Evolutionary conservation across 805 yeast genomes (phyloP).

Genomic region (Schwanniomyces vanrijiae): DNA sequence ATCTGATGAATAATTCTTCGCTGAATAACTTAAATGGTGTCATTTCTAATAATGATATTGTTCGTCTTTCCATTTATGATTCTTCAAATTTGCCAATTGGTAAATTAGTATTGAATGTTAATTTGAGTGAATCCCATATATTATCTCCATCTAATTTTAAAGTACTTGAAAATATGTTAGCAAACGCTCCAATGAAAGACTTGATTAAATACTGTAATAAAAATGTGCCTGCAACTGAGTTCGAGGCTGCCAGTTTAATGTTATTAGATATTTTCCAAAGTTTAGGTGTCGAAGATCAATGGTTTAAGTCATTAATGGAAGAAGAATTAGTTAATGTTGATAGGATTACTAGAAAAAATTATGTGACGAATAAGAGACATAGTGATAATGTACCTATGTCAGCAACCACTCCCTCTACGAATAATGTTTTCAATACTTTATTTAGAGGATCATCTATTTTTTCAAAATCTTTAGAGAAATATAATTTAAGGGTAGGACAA

Average conservation of each 20-base stretch:
- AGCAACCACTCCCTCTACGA: slow-evolving; percentile 17
- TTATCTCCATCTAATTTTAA: slow-evolving; percentile 61
- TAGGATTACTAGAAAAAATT: slow-evolving; percentile 42
- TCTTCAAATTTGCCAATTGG: slow-evolving; percentile 51
- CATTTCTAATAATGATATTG: slow-evolving; percentile 30
- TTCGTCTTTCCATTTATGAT: slow-evolving; percentile 47
- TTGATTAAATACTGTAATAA: slow-evolving; percentile 49
- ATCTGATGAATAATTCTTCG: slow-evolving; percentile 18
- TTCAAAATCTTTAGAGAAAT: slow-evolving; percentile 78
- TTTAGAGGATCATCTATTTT: slow-evolving; percentile 86
- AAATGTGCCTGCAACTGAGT: slow-evolving; percentile 37
- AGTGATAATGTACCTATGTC: slow-evolving; percentile 4
- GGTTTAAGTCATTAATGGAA: slow-evolving; percentile 71
- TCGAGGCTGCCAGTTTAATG: slow-evolving; percentile 58
- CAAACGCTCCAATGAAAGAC: slow-evolving; percentile 50
- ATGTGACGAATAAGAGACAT: slow-evolving; percentile 30
- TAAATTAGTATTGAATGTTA: slow-evolving; percentile 51
- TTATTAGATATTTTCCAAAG: slow-evolving; percentile 76
- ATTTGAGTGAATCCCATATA: slow-evolving; percentile 53
- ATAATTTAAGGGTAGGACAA: slow-evolving; percentile 73
- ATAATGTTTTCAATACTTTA: slow-evolving; percentile 38
- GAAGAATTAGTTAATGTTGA: slow-evolving; percentile 58
- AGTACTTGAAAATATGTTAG: slow-evolving; percentile 61
- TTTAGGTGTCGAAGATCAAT: slow-evolving; percentile 62
- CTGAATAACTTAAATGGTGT: slow-evolving; percentile 1